A percentile compares a stretch with the other conserved stretches of the same genome.
Conservation (phyloP, 2,329 filamentous ascomycete genomes). For the Penicillium sp. region DNA sequence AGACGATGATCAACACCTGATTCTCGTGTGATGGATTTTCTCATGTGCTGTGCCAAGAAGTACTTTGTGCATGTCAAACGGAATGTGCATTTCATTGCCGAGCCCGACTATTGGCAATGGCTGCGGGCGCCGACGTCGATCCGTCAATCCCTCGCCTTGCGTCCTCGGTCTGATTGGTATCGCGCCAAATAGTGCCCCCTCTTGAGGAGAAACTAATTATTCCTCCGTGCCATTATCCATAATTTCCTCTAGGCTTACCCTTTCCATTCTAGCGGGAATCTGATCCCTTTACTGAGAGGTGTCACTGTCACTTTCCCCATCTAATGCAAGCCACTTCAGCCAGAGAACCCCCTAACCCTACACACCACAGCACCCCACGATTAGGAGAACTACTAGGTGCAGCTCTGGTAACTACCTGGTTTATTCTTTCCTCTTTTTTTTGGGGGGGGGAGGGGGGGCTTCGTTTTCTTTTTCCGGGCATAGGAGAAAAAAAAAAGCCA, state of each 20-base stretch:
- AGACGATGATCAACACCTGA: not conserved
- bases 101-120: constrained; percentile 39
- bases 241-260: not conserved
- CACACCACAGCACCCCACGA: not conserved
- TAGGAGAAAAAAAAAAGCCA: not conserved
- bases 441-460: too few species aligned
- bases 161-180: constrained; percentile 30
- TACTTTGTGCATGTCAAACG: constrained; percentile 28
- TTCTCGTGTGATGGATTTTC: not conserved
- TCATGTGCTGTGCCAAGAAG: not conserved
- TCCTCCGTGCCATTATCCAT: not conserved
- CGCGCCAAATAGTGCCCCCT: not conserved
- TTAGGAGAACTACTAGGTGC: not conserved
- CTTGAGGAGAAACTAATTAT: not conserved
- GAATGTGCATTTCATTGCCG: constrained; percentile 31
- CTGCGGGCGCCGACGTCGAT: constrained; percentile 38
- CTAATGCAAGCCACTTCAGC: constrained; percentile 34
- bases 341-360: constrained; percentile 4
- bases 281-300: constrained; percentile 8
- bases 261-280: not conserved
- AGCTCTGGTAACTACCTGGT: not conserved
- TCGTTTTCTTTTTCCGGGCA: not conserved
- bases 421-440: not conserved
- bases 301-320: constrained; percentile 30
- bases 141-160: constrained; percentile 34